Evolutionary conservation across 768 basidiomycete species (phyloP).

Genomic region (Hortiboletus flavorubellus): DNA sequence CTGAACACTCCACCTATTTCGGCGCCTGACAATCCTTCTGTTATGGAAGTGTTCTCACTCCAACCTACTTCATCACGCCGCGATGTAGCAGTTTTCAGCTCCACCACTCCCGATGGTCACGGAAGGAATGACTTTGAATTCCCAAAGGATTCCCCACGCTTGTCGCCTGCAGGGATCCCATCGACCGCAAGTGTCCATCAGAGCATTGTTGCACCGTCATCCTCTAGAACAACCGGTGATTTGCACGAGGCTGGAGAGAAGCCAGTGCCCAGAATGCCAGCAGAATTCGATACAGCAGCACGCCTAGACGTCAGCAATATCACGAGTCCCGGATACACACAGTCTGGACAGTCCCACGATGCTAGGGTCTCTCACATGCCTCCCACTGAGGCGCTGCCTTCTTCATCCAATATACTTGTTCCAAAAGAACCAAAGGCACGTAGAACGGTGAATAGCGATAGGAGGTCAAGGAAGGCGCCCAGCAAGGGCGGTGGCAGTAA

Average conservation of each 20-base stretch:
- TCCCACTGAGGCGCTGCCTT: background rate
- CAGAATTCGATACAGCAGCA: conserved; percentile 5
- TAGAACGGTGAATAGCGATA: conserved; percentile 24
- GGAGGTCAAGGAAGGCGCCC: conserved; percentile 1
- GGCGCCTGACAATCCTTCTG: background rate
- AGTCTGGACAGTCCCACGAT: background rate
- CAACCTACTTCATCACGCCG: background rate
- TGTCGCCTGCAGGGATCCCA: background rate
- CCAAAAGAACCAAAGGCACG: conserved; percentile 9
- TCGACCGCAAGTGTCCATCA: background rate
- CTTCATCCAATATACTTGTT: background rate
- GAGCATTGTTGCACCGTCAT: background rate
- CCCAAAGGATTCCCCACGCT: background rate
- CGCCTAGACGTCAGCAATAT: conserved; percentile 12
- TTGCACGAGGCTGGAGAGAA: background rate
- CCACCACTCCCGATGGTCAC: conserved; percentile 13
- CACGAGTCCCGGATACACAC: conserved; percentile 18
- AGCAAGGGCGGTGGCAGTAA: conserved; percentile 11
- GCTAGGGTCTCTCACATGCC: background rate
- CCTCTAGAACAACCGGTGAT: background rate
- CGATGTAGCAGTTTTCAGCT: background rate
- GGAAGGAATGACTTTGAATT: background rate
- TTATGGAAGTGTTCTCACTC: background rate
- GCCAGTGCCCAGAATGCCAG: conserved; percentile 1
- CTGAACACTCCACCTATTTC: background rate